phyloP scores from a whole-genome alignment of 257 asterid genomes.

The Solanum rostratum region DNA sequence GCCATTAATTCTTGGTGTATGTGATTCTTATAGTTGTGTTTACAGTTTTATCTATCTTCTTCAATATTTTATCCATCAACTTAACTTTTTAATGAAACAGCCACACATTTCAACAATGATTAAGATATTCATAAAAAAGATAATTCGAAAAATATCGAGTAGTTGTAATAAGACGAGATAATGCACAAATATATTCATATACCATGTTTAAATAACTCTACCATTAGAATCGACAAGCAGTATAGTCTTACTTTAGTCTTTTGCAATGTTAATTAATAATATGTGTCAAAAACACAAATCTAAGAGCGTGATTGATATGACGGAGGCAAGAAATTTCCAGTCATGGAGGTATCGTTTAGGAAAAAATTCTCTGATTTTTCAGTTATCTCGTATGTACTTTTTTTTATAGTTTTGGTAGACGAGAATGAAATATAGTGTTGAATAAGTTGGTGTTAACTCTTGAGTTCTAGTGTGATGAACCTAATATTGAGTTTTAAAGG shows the following conservation, averaged over 20 bases:
- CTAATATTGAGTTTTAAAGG: no score
- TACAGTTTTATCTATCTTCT: no score
- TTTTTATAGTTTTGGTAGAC: no score
- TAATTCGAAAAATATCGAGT: neutral
- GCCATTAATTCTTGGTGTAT: no score
- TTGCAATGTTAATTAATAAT: constrained; percentile 1
- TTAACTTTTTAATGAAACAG: neutral
- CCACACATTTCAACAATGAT: neutral
- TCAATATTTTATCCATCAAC: no score
- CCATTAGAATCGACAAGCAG: neutral
- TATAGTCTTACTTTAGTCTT: constrained; percentile 3
- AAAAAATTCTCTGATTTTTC: neutral
- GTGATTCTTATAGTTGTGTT: no score
- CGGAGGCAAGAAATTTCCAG: neutral
- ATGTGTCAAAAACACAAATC: no score
- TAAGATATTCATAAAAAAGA: neutral
- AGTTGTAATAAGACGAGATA: neutral
- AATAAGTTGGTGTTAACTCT: no score
- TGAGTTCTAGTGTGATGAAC: no score
- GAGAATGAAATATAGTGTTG: no score
- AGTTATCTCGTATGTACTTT: no score
- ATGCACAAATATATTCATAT: neutral
- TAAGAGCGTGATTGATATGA: neutral
- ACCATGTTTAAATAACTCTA: neutral
- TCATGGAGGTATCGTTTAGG: neutral